Conservation (phyloP, 2,329 filamentous ascomycete genomes). For the Neofusicoccum sp. region DNA sequence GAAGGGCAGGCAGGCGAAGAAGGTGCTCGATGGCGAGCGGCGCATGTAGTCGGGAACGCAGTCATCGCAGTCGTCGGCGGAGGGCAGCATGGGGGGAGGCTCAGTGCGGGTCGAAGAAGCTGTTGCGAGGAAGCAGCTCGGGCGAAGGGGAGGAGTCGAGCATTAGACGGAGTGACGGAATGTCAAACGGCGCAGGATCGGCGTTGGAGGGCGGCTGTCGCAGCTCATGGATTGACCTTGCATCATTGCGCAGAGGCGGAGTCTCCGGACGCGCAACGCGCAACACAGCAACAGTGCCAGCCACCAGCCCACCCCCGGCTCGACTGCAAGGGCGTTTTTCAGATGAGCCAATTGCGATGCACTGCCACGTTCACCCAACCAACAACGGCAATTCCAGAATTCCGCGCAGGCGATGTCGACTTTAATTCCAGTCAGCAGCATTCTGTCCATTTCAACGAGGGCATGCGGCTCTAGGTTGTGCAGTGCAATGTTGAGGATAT, state of each 20-base stretch:
- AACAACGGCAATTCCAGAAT: no score
- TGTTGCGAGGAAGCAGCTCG: neutral
- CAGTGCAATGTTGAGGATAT: no score
- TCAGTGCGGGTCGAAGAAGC: neutral
- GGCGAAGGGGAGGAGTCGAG: neutral
- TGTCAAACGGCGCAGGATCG: neutral
- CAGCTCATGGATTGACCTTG: conserved; percentile 14
- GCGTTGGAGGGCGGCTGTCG: conserved; percentile 5
- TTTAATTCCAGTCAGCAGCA: neutral
- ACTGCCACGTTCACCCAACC: neutral
- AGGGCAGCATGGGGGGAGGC: conserved; percentile 33
- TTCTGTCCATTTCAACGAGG: no score
- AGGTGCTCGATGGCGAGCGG: conserved; percentile 51
- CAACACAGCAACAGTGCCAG: neutral
- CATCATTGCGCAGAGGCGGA: neutral
- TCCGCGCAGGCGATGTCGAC: neutral
- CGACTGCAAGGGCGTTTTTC: neutral
- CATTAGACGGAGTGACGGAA: neutral
- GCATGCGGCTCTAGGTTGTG: no score
- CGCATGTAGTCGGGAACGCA: conserved; percentile 56
- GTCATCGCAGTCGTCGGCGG: conserved; percentile 56
- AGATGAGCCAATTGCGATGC: neutral
- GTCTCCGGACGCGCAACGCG: neutral
- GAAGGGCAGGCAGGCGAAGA: conserved; percentile 70
- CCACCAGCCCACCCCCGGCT: neutral